phyloP scores from a whole-genome alignment of 2,329 filamentous ascomycete species.

The Monosporascus cannonballus region DNA sequence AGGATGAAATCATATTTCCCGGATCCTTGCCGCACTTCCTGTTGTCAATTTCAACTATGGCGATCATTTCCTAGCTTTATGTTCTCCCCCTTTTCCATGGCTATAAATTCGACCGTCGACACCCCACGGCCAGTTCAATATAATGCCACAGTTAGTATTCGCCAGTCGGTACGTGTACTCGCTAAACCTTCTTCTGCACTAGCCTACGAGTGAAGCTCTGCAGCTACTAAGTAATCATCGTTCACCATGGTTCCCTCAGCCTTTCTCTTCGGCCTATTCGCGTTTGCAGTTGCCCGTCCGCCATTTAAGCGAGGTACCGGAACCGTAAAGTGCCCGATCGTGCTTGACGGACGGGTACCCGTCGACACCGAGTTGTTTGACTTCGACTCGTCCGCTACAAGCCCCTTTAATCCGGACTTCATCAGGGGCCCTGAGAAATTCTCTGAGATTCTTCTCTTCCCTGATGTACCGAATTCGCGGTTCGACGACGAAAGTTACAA shows the following conservation, averaged over 20 bases:
- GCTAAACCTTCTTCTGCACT: neutral
- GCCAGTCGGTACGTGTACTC: neutral
- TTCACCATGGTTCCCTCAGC: slow-evolving; percentile 5
- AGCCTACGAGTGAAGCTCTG: neutral
- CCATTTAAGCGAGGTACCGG: slow-evolving; percentile 9
- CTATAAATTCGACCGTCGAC: neutral
- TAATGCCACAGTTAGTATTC: neutral
- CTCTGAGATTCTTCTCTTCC: slow-evolving; percentile 22
- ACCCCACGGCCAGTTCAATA: neutral
- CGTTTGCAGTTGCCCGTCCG: slow-evolving; percentile 9
- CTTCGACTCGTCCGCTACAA: slow-evolving; percentile 25
- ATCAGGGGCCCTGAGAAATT: slow-evolving; percentile 22
- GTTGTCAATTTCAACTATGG: neutral
- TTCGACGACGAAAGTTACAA: slow-evolving; percentile 34
- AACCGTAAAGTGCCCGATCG: slow-evolving; percentile 22
- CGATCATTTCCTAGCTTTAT: neutral
- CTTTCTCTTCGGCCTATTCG: slow-evolving; percentile 13
- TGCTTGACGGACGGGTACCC: slow-evolving; percentile 21
- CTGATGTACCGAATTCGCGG: slow-evolving; percentile 23
- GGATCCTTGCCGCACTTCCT: neutral
- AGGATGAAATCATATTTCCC: neutral
- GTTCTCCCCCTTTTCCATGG: neutral
- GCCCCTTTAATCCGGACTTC: slow-evolving; percentile 25
- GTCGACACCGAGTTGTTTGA: slow-evolving; percentile 17
- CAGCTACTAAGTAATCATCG: neutral